Evolutionary conservation across 2,329 filamentous ascomycete species (phyloP).

Genomic region (Xylariaceae sp.): DNA sequence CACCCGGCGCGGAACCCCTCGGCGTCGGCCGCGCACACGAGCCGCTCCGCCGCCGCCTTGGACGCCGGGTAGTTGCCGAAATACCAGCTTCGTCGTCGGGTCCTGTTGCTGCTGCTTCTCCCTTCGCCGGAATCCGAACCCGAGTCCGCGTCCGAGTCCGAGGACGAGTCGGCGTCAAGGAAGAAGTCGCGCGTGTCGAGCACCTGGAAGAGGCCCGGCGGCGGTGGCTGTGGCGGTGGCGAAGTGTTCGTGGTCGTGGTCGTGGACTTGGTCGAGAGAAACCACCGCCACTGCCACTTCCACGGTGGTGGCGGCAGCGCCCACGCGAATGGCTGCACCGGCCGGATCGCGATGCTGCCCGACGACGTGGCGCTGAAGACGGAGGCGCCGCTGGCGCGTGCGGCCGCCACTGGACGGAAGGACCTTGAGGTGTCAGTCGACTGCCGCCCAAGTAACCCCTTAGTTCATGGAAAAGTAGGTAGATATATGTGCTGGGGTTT

Average conservation of each 20-base stretch:
- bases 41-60: slow-evolving; percentile 43
- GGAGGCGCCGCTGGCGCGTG: slow-evolving; percentile 36
- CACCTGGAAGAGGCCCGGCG: no score
- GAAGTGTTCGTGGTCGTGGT: no score
- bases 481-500: no score
- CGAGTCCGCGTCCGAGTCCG: not conserved
- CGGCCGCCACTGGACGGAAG: no score
- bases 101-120: slow-evolving; percentile 25
- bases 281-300: slow-evolving; percentile 29
- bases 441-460: no score
- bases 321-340: slow-evolving; percentile 29
- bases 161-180: not conserved
- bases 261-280: no score
- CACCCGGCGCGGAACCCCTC: slow-evolving; percentile 39
- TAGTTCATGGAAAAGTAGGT: no score
- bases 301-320: slow-evolving; percentile 30
- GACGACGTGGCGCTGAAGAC: slow-evolving; percentile 48
- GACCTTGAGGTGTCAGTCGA: no score
- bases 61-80: slow-evolving; percentile 43
- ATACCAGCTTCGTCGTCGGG: slow-evolving; percentile 34
- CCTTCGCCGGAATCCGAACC: no score
- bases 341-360: slow-evolving; percentile 35
- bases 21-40: slow-evolving; percentile 34
- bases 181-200: slow-evolving; percentile 37
- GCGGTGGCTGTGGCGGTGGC: no score